Base-by-base conservation (phyloP, 2,329 filamentous ascomycete species). In the Stachybotrys elegans region DNA sequence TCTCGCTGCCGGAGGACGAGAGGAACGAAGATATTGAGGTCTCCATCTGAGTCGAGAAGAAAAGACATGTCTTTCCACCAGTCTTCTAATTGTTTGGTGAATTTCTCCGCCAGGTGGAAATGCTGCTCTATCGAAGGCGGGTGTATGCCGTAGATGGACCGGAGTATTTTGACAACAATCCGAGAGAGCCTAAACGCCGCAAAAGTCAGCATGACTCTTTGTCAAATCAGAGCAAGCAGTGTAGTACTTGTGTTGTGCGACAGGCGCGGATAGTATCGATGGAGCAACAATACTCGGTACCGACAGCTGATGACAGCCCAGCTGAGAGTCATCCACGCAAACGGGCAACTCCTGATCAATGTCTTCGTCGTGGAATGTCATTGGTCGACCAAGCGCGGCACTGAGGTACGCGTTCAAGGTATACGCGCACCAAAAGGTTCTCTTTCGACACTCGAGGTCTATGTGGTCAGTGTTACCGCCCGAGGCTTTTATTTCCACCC, bases 371-470 rank as follows among this genome's bases (percentile, higher is more conserved):
- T 81, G 81, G 40, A 84, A 78, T 2, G 79, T 71, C 14, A 75
- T 62, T 1, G 82, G 81, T 16, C 81, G 67, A 2, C 81, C 81
- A 9, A 84, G 69, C 40, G 79, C 75, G 17, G 78, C 75, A 43
- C 79, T 80, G 12, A 86, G 67, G 48, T 85, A 84, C 41, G 77
- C 80, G 54, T 85, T 80, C 4, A 85, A 61, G 13, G 72, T 77
- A 53, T 84, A 85, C 0, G 78, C 76, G 23, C 76, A 78, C 82
- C 81, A 85, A 42, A 86, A 84, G 0, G 79, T 69, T 1, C 69
- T 56, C 19, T 63, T 60, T 2, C 68, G 61, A 41, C 64, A 68
- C 44, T 71, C 66, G 0, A 59, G 43, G 25, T 69, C 65, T 19
- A 69, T 49, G n/a, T 61, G 54, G 43, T 64, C 59, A 4, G 53